Evolutionary conservation across 495 filamentous ascomycete species (phyloP), one percentile per base, ranked within the genome.

Genomic region (Aspergillus steynii): DNA sequence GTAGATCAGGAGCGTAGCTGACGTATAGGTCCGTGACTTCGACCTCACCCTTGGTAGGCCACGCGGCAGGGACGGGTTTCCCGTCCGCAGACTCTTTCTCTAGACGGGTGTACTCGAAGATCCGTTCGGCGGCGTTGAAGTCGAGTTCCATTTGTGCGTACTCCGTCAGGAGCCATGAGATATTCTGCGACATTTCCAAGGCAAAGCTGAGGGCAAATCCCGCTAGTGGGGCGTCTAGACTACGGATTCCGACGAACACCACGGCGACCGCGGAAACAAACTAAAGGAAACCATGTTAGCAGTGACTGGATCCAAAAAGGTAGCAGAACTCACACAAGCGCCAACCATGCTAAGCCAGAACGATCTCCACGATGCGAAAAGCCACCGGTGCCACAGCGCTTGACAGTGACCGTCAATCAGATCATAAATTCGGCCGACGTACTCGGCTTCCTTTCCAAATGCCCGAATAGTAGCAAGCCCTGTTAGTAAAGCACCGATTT

Each of bases 381-480:
- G 74, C 83, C 86, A 90, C 32, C 86, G 69, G 64, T 90, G 81
- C 85, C 85, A 92, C 28, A 80, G 84, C 4, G 87, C 78, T 25
- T 81, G 77, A 20, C 79, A 77, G 67, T 86, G 87, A 26, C 83
- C 77, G 67, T 94, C 90, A 27, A 93, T 80, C 61, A 83, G 83
- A 48, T 61, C 62, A 62, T 86, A 87, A 82, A 93, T 91, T 26
- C 83, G 76, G 0, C 85, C 75, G 29, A 89, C 80, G 58, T 90
- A 94, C 0, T 79, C 80, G 32, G 86, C 73, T 0, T 77, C 69
- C 69, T 88, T 89, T 55, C 79, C 84, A 67, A 88, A 96, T 0
- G 88, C 87, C 5, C 91, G 85, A 52, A 96, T 91, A 3, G 91
- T 94, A 25, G 83, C 73, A 2, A 94, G 81, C 9, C 91, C 91